Evolutionary conservation across 139 green algal genomes (phyloP), one percentile per base, ranked within the genome.

Genomic region (Yamagishiella unicocca): DNA sequence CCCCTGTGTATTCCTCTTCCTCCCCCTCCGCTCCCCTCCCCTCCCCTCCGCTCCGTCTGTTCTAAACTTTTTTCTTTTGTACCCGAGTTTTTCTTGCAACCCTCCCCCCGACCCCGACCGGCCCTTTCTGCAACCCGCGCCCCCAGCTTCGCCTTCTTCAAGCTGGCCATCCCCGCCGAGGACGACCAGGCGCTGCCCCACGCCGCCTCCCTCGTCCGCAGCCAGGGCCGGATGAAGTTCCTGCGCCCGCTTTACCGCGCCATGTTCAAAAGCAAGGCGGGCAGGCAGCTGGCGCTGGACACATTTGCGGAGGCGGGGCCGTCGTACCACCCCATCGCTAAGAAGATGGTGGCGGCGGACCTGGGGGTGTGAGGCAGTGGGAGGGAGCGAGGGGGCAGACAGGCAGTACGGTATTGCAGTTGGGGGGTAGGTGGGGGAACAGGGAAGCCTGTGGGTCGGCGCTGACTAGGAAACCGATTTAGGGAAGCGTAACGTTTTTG

Each of bases 291-390:
- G 37, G 96, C 94, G 6, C 42, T 92, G 29, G 55, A 96, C 33
- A 95, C 94, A 0, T 99, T 98, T 55, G 5, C 90, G 43, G 50
- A 72, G 2, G 38, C 77, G 21, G 66, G 83, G 0, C 24, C 27
- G 25, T 77, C 22, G 8, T 99, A 98, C 85, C 97, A 99, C 87
- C 96, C 97, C 17, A 98, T 99, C 64, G 95, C 94, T 0, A 74
- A 82, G 58, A 98, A 98, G 88, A 97, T 98, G 96, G 92, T 96
- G 66, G 93, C 90, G 14, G 87, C 81, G 22, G 95, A 97, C 79
- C 86, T 97, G 87, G 87, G 87, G 29, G 19, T 93, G 42, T 82
- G 74, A 67, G 31, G 31, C 2, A 6, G 43, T 42, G n/a, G 1
- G 64, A 73, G 58, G 6, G 22, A 22, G 58, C 9, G 58, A 9